Conservation (phyloP, 768 basidiomycete species). For the Melanogaster broomeanus region DNA sequence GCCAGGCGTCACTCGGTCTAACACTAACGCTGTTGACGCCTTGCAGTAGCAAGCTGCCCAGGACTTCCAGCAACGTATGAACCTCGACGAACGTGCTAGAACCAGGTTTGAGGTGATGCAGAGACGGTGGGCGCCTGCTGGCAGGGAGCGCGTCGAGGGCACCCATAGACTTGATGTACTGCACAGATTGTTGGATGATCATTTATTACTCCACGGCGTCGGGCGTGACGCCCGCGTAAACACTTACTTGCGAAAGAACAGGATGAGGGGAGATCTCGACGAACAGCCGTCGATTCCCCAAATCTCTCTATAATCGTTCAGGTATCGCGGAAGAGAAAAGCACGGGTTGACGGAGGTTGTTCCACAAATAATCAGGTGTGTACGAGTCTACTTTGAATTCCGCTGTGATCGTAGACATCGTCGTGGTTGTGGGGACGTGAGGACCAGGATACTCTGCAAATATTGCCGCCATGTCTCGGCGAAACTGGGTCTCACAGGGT, state of each 20-base stretch:
- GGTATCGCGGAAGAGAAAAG: no score
- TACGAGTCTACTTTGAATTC: conserved; percentile 18
- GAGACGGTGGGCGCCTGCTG: conserved; percentile 14
- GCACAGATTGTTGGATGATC: no score
- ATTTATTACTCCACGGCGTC: no score
- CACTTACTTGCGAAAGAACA: conserved; percentile 21
- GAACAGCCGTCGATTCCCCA: conserved; percentile 22
- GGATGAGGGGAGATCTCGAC: conserved; percentile 44
- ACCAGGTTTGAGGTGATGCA: neutral
- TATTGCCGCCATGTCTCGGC: conserved; percentile 26
- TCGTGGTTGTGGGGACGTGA: conserved; percentile 26
- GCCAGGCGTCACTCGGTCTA: no score
- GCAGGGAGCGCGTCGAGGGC: conserved; percentile 15
- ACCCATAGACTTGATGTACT: conserved; percentile 30
- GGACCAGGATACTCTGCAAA: conserved; percentile 31
- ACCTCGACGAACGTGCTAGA: neutral
- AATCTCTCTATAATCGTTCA: conserved; percentile 11
- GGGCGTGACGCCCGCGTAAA: no score
- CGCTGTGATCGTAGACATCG: conserved; percentile 42
- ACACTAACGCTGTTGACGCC: neutral
- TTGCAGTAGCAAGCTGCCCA: neutral
- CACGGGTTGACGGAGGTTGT: conserved; percentile 38
- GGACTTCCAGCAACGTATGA: conserved; percentile 27
- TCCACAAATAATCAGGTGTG: conserved; percentile 43
- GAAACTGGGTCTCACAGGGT: conserved; percentile 34